These are phyloP conservation scores for Xylaria castorea DNA, from an alignment of 495 filamentous ascomycete genomes.

Conservation along the genomic window DNA sequence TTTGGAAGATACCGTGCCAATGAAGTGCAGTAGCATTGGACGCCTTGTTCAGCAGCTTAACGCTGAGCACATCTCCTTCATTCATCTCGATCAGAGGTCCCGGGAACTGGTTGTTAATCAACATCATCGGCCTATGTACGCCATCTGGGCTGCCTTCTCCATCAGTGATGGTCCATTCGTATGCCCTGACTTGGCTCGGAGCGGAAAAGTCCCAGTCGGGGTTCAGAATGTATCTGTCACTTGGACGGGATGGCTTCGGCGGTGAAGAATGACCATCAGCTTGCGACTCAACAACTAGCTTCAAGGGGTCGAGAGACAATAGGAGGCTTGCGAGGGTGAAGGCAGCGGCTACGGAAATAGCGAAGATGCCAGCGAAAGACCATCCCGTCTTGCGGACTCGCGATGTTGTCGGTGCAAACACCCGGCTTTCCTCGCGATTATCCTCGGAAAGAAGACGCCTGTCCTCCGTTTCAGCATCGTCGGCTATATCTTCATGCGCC, in stretches of 20 bases:
- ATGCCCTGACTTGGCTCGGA: constrained; percentile 49
- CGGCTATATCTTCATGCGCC: not conserved
- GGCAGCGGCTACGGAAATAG: not conserved
- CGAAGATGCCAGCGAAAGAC: constrained; percentile 6
- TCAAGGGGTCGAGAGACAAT: constrained; percentile 16
- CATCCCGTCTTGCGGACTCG: not conserved
- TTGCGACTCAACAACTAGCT: not conserved
- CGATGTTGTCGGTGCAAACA: not conserved
- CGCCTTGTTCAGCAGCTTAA: constrained; percentile 54
- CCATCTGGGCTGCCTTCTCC: constrained; percentile 60
- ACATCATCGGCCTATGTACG: constrained; percentile 56
- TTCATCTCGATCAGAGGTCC: constrained; percentile 59
- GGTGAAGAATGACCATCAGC: not conserved
- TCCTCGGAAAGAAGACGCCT: constrained; percentile 7
- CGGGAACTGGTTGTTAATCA: constrained; percentile 59
- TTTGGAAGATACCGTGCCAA: constrained; percentile 72
- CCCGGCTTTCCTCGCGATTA: constrained; percentile 1
- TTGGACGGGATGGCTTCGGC: not conserved
- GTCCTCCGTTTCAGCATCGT: not conserved
- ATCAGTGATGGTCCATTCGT: constrained; percentile 58
- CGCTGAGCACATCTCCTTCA: constrained; percentile 55
- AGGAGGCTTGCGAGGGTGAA: constrained; percentile 18
- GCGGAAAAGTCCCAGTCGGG: constrained; percentile 54
- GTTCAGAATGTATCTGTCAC: constrained; percentile 48
- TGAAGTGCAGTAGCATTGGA: constrained; percentile 61